Percentiles rank a stretch among this genome's conserved stretches.
These are phyloP conservation scores for Acorus gramineus DNA, from an alignment of 106 monocot species.

Conservation along the genomic window DNA sequence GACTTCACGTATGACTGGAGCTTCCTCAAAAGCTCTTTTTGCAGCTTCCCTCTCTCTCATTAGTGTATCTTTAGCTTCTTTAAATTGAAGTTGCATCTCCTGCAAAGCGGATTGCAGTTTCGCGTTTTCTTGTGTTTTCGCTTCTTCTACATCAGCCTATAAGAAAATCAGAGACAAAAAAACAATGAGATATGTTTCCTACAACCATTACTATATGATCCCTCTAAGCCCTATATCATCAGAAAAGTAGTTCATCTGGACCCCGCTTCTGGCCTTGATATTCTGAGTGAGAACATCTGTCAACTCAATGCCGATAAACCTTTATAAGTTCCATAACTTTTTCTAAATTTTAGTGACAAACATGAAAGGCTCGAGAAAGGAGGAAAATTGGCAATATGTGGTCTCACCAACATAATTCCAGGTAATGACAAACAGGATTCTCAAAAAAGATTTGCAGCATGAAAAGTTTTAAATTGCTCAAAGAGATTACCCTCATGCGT, in stretches of 20 bases:
- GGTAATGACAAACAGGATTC: neutral
- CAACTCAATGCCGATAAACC: too few species aligned
- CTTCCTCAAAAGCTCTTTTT: slow-evolving; percentile 14
- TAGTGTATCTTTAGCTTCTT: slow-evolving; percentile 16
- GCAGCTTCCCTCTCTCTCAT: slow-evolving; percentile 20
- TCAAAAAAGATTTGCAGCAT: neutral
- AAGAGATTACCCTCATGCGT: slow-evolving; percentile 50
- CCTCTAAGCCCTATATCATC: too few species aligned
- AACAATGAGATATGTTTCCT: too few species aligned
- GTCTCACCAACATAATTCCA: neutral
- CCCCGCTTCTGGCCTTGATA: too few species aligned
- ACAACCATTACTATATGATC: too few species aligned
- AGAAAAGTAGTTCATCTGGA: too few species aligned
- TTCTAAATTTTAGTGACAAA: too few species aligned
- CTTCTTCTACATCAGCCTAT: slow-evolving; percentile 40
- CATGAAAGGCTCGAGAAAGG: too few species aligned
- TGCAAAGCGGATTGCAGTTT: slow-evolving; percentile 38
- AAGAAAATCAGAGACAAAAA: slow-evolving; percentile 8
- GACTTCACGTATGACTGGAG: slow-evolving; percentile 2
- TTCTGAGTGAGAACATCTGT: too few species aligned
- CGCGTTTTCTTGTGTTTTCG: slow-evolving; percentile 47
- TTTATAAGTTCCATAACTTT: too few species aligned
- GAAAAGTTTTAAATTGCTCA: neutral
- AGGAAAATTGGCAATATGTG: too few species aligned
- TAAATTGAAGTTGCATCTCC: slow-evolving; percentile 27